These are phyloP conservation scores for Yamadazyma phyllophila DNA, from an alignment of 805 yeast species.

Conservation along the genomic window DNA sequence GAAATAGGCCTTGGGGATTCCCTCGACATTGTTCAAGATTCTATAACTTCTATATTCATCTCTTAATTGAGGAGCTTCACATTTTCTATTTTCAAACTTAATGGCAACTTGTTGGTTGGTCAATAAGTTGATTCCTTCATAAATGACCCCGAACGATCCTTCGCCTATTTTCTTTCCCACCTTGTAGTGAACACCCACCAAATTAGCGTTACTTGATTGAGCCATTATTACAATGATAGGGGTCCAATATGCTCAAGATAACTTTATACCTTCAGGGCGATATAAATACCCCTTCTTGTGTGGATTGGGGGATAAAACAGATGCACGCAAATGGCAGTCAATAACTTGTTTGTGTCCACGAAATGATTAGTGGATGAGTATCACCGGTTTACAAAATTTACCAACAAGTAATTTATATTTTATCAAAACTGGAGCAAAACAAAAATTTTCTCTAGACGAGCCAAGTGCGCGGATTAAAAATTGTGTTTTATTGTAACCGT, in stretches of 20 bases:
- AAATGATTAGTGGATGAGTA: not conserved
- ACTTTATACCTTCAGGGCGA: too few relatives aligned
- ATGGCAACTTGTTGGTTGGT: slow-evolving; percentile 69
- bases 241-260: not conserved
- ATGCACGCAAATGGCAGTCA: not conserved
- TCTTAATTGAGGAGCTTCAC: slow-evolving; percentile 80
- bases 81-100: slow-evolving; percentile 75
- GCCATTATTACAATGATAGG: slow-evolving; percentile 2
- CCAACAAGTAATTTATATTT: not conserved
- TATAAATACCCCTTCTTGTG: too few relatives aligned
- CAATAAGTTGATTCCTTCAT: slow-evolving; percentile 74
- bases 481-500: not conserved
- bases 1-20: slow-evolving; percentile 81
- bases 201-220: slow-evolving; percentile 14
- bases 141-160: slow-evolving; percentile 83
- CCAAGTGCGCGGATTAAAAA: not conserved
- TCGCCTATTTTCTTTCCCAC: slow-evolving; percentile 84
- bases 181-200: slow-evolving; percentile 69
- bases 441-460: slow-evolving; percentile 5
- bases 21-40: slow-evolving; percentile 63
- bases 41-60: slow-evolving; percentile 81
- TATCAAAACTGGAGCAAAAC: slow-evolving; percentile 1
- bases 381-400: not conserved
- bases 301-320: not conserved
- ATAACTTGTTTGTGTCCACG: not conserved